Percentiles rank a stretch among this genome's conserved stretches.
phyloP scores from a whole-genome alignment of 2,329 filamentous ascomycete species.

The Pleurostoma richardsiae region DNA sequence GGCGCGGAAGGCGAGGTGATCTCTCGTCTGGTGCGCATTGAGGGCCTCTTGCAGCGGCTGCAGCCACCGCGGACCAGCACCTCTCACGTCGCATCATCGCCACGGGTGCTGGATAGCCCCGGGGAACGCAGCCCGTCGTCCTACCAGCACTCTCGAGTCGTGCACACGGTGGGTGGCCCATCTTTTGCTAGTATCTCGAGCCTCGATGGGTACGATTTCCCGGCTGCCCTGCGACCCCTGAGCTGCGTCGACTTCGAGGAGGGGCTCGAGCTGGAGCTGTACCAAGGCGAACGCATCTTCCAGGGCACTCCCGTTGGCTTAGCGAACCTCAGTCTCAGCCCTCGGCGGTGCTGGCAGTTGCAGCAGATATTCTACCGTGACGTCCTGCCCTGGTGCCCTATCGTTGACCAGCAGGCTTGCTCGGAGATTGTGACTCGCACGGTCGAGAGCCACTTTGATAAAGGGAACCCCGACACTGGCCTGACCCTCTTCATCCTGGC shows the following conservation, averaged over 20 bases:
- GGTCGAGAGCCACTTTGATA: conserved; percentile 3
- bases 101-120: too few relatives aligned
- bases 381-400: conserved; percentile 13
- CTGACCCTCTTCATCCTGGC: conserved; percentile 10
- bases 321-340: conserved; percentile 5
- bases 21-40: too few relatives aligned
- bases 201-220: conserved; percentile 1
- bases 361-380: conserved; percentile 10
- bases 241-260: conserved; percentile 2
- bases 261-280: conserved; percentile 4
- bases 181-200: conserved; percentile 3
- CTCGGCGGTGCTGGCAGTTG: conserved; percentile 6
- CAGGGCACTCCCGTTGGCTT: neutral
- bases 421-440: conserved; percentile 4
- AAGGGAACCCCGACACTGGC: conserved; percentile 3
- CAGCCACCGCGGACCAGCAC: too few relatives aligned
- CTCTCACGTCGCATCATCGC: too few relatives aligned
- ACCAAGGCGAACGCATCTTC: neutral
- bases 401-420: conserved; percentile 11
- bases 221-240: conserved; percentile 3
- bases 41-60: too few relatives aligned
- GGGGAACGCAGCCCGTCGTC: too few relatives aligned
- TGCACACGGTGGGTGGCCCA: too few relatives aligned
- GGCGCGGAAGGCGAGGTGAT: too few relatives aligned
- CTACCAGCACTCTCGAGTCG: too few relatives aligned